These are phyloP conservation scores for Coprinopsis marcescibilis DNA, from an alignment of 768 basidiomycete species.

Conservation along the genomic window DNA sequence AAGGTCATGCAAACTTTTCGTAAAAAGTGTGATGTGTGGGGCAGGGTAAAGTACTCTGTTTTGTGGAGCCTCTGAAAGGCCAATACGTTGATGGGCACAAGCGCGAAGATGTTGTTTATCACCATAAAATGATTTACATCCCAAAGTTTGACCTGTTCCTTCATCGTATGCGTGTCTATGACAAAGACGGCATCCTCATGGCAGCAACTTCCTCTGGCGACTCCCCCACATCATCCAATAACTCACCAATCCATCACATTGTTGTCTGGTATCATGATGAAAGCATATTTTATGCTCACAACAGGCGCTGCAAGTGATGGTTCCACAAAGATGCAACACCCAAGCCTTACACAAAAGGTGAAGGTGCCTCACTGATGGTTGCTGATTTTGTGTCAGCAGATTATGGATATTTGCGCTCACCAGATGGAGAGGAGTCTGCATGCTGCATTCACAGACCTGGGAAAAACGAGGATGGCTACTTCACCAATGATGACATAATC, in stretches of 20 bases:
- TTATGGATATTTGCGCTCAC: conserved; percentile 21
- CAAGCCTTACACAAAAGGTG: conserved; percentile 30
- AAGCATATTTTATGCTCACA: conserved; percentile 34
- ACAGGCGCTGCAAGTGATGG: conserved; percentile 24
- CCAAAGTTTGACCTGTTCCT: conserved; percentile 18
- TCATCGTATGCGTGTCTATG: neutral
- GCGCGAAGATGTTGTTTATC: conserved; percentile 27
- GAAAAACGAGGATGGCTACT: too few relatives aligned
- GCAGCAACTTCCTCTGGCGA: neutral
- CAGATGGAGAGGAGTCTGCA: conserved; percentile 16
- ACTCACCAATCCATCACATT: too few relatives aligned
- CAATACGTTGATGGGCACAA: conserved; percentile 35
- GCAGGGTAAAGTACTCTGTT: too few relatives aligned
- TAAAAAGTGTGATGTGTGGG: too few relatives aligned
- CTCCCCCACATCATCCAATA: too few relatives aligned
- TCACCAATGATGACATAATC: conserved; percentile 22
- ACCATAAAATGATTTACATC: conserved; percentile 24
- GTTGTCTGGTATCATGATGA: conserved; percentile 32
- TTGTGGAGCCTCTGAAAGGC: conserved; percentile 21
- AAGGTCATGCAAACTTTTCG: too few relatives aligned
- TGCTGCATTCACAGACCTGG: conserved; percentile 17
- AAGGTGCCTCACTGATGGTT: conserved; percentile 33
- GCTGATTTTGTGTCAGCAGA: conserved; percentile 30
- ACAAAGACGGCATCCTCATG: neutral
- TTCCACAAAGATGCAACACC: conserved; percentile 21